Percentiles rank a stretch among this genome's conserved stretches.
Conservation (phyloP, 208 protist genomes). For the Dictyostelium gargantuum region DNA sequence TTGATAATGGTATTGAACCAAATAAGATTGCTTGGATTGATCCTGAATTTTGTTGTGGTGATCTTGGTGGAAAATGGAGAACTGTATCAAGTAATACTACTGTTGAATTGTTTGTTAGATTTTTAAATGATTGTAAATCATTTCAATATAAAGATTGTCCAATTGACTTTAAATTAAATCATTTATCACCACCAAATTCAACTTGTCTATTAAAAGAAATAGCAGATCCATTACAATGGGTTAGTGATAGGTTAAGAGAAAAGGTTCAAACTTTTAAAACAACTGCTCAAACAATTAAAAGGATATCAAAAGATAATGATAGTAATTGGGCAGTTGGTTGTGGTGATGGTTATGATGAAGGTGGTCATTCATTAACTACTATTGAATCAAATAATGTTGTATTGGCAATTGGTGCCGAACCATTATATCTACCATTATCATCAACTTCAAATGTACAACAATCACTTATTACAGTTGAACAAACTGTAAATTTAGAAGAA, state of each 20-base stretch:
- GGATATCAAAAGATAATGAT: background rate
- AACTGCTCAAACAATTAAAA: no score
- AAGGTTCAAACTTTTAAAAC: no score
- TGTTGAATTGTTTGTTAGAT: background rate
- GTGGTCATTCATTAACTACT: no score
- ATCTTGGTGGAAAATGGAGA: background rate
- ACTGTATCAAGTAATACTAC: background rate
- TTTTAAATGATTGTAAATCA: background rate
- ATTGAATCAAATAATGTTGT: background rate
- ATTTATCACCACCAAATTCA: background rate
- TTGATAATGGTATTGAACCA: background rate
- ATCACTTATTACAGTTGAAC: background rate
- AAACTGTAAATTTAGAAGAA: background rate
- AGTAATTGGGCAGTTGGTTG: background rate
- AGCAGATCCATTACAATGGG: background rate
- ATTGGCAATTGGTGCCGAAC: background rate
- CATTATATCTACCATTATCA: background rate
- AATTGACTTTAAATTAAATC: background rate
- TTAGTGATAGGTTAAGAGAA: background rate
- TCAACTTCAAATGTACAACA: background rate
- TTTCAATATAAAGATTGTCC: background rate
- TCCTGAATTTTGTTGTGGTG: background rate
- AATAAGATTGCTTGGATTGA: background rate
- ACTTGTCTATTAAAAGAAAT: background rate
- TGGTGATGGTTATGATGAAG: background rate